Base-by-base conservation (phyloP, 768 basidiomycete species). In the Russula lepida region DNA sequence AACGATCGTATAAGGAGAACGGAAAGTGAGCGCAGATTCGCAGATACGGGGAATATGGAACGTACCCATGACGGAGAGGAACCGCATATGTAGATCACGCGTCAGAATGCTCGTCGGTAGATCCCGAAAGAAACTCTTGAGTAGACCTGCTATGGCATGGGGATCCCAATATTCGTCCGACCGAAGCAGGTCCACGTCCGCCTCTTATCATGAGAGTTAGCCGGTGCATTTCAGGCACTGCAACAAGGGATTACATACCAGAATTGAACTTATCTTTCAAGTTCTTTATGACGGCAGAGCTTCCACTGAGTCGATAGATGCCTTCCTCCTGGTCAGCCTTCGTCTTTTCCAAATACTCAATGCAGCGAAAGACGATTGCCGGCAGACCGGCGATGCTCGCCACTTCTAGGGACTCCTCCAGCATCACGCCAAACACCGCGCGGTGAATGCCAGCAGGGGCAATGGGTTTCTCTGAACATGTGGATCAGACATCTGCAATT, bases 311-410 rank as follows among this genome's bases (percentile, higher is more conserved):
- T 61, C 97, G 85, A 75, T 98, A 99, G 62, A 99, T 95, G 35
- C 97, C 97, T 74, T 99, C 97, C 70, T 99, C 97, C 66, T 90
- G 85, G 63, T 98, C 92, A 23, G 97, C 95, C 71, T 90, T 82
- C 77, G 95, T 95, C 21, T 84, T 82, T 76, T 98, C 92, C 58
- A 99, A 77, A 74, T 95, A 99, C 70, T 97, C 87, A 66, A 99
- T 95, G 66, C 88, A 89, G 56, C 97, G 84, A 78, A 95, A 99
- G 35, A 97, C 87, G 67, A 98, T 88, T 7, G 95, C 92, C 3
- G 97, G 97, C 23, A 99, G 78, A 67, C 88, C 86, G 55, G 88
- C 94, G 58, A 98, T 91, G 69, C 91, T 83, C 19, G 91, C 88
- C 27, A 98, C 84, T 1, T 91, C 87, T 33, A 99, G 80, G 1